These are phyloP conservation scores for Colletotrichum phormii DNA, from an alignment of 2,329 filamentous ascomycete species.

Conservation along the genomic window DNA sequence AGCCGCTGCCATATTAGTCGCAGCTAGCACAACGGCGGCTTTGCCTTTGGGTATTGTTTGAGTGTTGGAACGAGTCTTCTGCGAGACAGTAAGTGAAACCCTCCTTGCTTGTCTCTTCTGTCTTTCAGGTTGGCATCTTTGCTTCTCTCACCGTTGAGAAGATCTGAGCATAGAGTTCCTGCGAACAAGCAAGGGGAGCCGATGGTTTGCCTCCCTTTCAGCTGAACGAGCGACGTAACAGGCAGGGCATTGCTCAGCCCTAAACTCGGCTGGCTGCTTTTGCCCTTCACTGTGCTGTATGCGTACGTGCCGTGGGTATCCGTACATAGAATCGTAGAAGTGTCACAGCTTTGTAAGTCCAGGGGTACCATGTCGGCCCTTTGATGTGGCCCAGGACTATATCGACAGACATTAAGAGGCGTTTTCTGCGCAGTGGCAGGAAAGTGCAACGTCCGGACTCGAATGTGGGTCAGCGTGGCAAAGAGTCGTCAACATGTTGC, in stretches of 20 bases:
- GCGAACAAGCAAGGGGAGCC: conserved; percentile 1
- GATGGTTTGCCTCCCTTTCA: conserved; percentile 9
- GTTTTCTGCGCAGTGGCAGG: neutral
- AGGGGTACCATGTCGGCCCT: conserved; percentile 12
- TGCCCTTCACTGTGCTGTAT: neutral
- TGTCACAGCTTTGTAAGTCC: neutral
- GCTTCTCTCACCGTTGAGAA: conserved; percentile 7
- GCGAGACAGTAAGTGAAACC: neutral
- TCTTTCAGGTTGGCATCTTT: neutral
- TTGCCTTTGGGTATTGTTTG: neutral
- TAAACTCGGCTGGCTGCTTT: conserved; percentile 16
- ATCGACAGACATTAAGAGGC: neutral
- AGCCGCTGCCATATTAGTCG: neutral
- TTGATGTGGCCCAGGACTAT: neutral
- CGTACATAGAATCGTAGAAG: neutral
- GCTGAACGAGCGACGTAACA: conserved; percentile 18
- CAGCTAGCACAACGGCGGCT: conserved; percentile 16
- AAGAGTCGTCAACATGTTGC: conserved; percentile 24
- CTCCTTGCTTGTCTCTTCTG: neutral
- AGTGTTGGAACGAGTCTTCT: neutral
- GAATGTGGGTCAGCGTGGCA: conserved; percentile 19
- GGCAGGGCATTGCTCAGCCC: conserved; percentile 28
- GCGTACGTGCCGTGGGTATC: neutral
- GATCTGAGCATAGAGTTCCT: neutral
- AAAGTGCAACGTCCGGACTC: neutral